Evolutionary conservation across 2,329 filamentous ascomycete genomes (phyloP), one percentile per base, ranked within the genome.

Genomic region (Epichloe uncinata): DNA sequence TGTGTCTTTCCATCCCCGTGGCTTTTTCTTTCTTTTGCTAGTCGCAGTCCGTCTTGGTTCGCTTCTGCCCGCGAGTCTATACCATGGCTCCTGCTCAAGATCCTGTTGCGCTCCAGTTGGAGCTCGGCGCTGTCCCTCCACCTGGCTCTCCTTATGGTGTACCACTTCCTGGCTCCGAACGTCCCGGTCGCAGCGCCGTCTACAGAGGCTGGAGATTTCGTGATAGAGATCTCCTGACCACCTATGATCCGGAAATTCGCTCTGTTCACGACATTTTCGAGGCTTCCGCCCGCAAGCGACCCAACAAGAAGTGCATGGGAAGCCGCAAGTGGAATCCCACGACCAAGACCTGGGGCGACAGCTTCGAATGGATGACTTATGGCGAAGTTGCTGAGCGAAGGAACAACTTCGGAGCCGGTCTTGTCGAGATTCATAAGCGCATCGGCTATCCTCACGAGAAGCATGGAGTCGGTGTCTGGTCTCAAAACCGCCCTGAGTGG

Each of bases 231-330:
- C 73, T 94, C 50, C 69, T 95, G 41, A 74, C 78, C 60, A 84
- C 84, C 5, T 71, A 86, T 55, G 84, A 93, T 62, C 85, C 88
- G 16, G 67, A 79, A 47, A 69, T 84, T 47, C 75, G 73, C 54
- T 94, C 88, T 13, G 75, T 82, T 26, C 85, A 95, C 71, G 87
- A 95, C 54, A 72, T 85, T 49, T 94, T 95, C 62, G 87, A 95
- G 64, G 68, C 73, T 26, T 70, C 82, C 56, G 81, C 75, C 50
- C 77, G 75, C 56, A 76, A 74, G 60, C 72, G 73, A 50, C 79
- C 85, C 44, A 84, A 80, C 60, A 78, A 77, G 59, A 81, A 74
- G 58, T 95, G 86, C 67, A 73, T 97, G 52, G 93, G 93, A 50
- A 79, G 79, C 64, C 81, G 93, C 55, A 78, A 84, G 4, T 97